A percentile compares a stretch with the other conserved stretches of the same genome.
Conservation (phyloP, 2,329 filamentous ascomycete genomes). For the Pezizomycotina sp. region DNA sequence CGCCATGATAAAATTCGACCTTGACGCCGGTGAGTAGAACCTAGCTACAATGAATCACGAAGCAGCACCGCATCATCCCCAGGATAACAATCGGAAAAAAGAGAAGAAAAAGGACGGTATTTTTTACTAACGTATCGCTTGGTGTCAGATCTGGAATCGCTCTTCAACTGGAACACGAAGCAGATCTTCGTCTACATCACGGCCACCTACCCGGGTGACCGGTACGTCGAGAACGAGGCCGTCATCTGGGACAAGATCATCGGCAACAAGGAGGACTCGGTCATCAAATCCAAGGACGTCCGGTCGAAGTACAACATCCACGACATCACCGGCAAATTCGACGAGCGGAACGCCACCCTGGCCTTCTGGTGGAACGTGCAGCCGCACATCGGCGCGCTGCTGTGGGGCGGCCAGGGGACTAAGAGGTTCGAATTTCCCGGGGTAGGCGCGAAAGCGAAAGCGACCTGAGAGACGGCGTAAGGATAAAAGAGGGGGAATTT, state of each 20-base stretch:
- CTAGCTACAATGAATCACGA: not conserved
- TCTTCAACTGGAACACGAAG: conserved; percentile 99
- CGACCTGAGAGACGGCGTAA: too few relatives aligned
- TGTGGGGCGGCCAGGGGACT: conserved; percentile 49
- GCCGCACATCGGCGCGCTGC: conserved; percentile 80
- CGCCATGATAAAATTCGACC: conserved; percentile 79
- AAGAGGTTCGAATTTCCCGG: conserved; percentile 12
- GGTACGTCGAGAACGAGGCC: conserved; percentile 43
- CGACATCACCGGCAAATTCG: conserved; percentile 63
- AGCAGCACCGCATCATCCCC: too few relatives aligned
- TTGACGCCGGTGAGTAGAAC: conserved; percentile 48
- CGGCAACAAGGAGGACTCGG: conserved; percentile 43
- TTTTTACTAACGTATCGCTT: not conserved
- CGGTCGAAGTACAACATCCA: conserved; percentile 95
- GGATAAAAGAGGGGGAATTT: too few relatives aligned
- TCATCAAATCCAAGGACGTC: conserved; percentile 61
- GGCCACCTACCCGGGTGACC: conserved; percentile 41
- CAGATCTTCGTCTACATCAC: conserved; percentile 94
- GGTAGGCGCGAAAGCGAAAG: conserved; percentile 11
- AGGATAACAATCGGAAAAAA: too few relatives aligned
- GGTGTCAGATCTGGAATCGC: conserved; percentile 54
- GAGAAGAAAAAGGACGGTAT: too few relatives aligned
- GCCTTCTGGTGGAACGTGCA: conserved; percentile 91
- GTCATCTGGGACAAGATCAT: conserved; percentile 97
- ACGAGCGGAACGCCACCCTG: conserved; percentile 49